A percentile compares a stretch with the other conserved stretches of the same genome.
Evolutionary conservation across 23 red algal genomes (phyloP).

Genomic region (Chondrus crispus): DNA sequence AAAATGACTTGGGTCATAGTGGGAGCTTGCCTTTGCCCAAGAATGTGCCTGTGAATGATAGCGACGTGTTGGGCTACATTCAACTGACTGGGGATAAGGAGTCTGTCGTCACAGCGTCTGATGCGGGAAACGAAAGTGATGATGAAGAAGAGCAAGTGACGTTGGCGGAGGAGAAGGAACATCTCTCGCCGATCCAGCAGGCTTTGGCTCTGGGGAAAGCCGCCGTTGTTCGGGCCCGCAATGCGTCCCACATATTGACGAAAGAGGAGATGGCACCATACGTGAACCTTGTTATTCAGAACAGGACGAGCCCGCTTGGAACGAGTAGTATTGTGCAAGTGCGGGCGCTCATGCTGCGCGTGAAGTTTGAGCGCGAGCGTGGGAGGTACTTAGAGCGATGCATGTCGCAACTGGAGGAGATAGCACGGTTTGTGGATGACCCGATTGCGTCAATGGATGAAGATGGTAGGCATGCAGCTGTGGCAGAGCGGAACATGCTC

Average conservation of each 20-base stretch:
- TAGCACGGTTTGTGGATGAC: constrained; percentile 66
- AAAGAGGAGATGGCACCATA: constrained; percentile 51
- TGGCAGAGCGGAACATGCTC: constrained; percentile 53
- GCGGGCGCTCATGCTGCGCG: constrained; percentile 63
- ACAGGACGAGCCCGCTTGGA: constrained; percentile 14
- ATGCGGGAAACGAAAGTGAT: background rate
- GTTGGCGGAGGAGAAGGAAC: background rate
- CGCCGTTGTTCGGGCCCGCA: constrained; percentile 20
- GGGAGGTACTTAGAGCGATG: constrained; percentile 80
- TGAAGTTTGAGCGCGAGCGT: constrained; percentile 54
- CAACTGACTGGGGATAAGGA: constrained; percentile 21
- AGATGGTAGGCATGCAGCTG: background rate
- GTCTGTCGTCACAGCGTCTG: background rate
- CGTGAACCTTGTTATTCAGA: constrained; percentile 27
- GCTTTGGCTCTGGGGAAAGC: constrained; percentile 38
- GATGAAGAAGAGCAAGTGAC: constrained; percentile 3
- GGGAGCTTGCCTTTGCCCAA: constrained; percentile 38
- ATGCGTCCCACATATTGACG: constrained; percentile 35
- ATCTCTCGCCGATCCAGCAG: constrained; percentile 59
- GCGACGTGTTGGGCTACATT: constrained; percentile 73
- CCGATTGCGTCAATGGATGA: background rate
- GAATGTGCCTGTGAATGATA: constrained; percentile 77
- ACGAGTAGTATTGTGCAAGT: constrained; percentile 51
- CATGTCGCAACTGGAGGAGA: constrained; percentile 85
- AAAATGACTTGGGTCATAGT: background rate